A percentile compares a stretch with the other conserved stretches of the same genome.
phyloP scores from a whole-genome alignment of 257 asterid species.

The Gynochthodes officinalis region DNA sequence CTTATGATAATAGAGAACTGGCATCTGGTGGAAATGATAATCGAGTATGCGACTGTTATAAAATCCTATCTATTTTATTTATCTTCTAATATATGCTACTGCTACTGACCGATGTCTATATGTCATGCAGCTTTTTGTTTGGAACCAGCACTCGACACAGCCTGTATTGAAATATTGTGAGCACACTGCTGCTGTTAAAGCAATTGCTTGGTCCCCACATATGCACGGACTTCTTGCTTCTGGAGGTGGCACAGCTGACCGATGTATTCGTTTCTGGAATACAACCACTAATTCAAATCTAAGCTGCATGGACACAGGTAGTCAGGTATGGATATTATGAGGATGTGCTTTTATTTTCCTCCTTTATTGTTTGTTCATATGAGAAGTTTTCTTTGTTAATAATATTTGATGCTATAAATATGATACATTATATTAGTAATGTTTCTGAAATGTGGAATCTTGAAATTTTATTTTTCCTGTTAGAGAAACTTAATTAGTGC shows the following conservation, averaged over 20 bases:
- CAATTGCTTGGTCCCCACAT: conserved; percentile 99
- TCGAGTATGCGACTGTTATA: conserved; percentile 47
- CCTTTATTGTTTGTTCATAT: not conserved
- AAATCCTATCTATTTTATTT: not conserved
- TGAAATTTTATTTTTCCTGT: not conserved
- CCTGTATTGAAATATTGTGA: conserved; percentile 84
- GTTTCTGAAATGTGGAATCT: not conserved
- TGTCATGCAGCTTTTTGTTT: conserved; percentile 66
- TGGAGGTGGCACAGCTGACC: conserved; percentile 97
- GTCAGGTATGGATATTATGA: conserved; percentile 58
- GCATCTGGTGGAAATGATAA: conserved; percentile 99
- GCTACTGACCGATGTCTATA: conserved; percentile 3
- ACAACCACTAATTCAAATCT: conserved; percentile 79
- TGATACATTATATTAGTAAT: not conserved
- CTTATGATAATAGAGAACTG: conserved; percentile 84
- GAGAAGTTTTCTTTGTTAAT: not conserved
- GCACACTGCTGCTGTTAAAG: conserved; percentile 98
- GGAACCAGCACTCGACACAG: conserved; percentile 89
- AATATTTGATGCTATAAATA: not conserved
- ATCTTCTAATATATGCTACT: not conserved
- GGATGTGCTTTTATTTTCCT: not conserved
- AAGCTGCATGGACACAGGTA: conserved; percentile 94
- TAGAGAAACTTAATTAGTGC: not conserved
- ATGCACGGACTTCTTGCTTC: conserved; percentile 98
- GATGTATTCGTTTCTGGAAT: conserved; percentile 97